Conservation (phyloP, 176 grass and related monocot genomes). For the Oryza meridionalis region DNA sequence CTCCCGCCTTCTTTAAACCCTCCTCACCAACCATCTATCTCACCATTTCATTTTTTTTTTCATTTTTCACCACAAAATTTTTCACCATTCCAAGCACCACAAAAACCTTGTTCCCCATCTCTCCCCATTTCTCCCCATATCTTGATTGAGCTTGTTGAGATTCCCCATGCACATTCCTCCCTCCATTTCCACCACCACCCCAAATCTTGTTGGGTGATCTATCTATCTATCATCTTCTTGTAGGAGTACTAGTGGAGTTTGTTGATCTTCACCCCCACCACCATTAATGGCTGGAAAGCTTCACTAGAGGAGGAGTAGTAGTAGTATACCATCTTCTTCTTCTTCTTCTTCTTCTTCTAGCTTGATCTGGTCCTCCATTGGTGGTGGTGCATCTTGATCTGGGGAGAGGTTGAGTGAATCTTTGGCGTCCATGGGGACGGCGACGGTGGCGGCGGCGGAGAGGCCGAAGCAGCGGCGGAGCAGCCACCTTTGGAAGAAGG, state of each 20-base stretch:
- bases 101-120: not conserved
- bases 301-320: conserved; percentile 6
- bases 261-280: not conserved
- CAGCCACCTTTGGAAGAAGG: conserved; percentile 89
- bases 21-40: conserved; percentile 43
- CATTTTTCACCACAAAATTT: conserved; percentile 11
- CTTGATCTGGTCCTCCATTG: too few relatives aligned
- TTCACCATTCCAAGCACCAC: not conserved
- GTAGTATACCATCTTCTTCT: not conserved
- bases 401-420: too few relatives aligned
- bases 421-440: conserved; percentile 43
- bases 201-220: conserved; percentile 25
- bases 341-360: not conserved
- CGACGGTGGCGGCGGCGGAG: conserved; percentile 34
- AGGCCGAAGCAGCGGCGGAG: conserved; percentile 57
- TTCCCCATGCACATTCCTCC: not conserved
- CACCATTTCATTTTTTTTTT: not conserved
- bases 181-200: not conserved
- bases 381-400: conserved; percentile 6
- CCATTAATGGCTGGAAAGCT: conserved; percentile 27
- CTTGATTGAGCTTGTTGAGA: not conserved
- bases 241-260: not conserved
- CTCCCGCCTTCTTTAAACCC: conserved; percentile 49
- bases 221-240: not conserved
- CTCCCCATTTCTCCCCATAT: not conserved